Percentiles rank a stretch among this genome's conserved stretches.
These are phyloP conservation scores for Hyphodiscus sp. DNA, from an alignment of 2,329 filamentous ascomycete genomes.

Conservation along the genomic window DNA sequence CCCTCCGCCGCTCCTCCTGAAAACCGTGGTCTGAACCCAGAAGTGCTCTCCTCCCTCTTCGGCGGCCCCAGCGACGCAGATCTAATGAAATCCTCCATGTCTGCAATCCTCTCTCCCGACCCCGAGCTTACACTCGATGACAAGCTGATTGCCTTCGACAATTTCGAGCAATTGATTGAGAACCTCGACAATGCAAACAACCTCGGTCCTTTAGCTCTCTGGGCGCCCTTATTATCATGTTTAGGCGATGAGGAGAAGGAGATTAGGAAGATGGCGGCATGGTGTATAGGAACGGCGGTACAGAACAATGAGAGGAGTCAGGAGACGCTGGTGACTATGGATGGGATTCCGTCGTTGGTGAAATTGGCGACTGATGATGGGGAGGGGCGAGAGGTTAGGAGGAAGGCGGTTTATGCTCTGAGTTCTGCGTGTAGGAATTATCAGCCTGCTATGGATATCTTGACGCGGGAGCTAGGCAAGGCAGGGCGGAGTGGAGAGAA, in stretches of 20 bases:
- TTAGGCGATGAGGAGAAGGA: slow-evolving; percentile 64
- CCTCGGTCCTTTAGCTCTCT: slow-evolving; percentile 69
- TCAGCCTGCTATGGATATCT: slow-evolving; percentile 69
- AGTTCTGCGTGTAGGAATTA: slow-evolving; percentile 85
- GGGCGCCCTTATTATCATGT: slow-evolving; percentile 70
- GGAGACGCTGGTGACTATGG: slow-evolving; percentile 57
- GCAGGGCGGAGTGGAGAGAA: slow-evolving; percentile 43
- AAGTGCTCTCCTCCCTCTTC: slow-evolving; percentile 66
- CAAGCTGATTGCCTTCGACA: slow-evolving; percentile 83
- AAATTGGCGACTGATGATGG: slow-evolving; percentile 55
- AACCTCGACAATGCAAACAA: slow-evolving; percentile 96
- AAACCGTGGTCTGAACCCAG: slow-evolving; percentile 51
- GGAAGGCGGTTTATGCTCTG: slow-evolving; percentile 85
- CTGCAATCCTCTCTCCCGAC: slow-evolving; percentile 57
- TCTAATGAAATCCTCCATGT: slow-evolving; percentile 82
- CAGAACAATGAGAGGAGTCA: slow-evolving; percentile 91
- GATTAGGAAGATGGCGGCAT: slow-evolving; percentile 79
- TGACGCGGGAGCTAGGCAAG: slow-evolving; percentile 55
- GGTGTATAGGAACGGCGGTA: slow-evolving; percentile 89
- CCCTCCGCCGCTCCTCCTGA: slow-evolving; percentile 21
- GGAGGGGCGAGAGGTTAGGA: slow-evolving; percentile 57
- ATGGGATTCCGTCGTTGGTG: slow-evolving; percentile 66
- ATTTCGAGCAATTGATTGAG: slow-evolving; percentile 90
- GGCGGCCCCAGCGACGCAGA: slow-evolving; percentile 87
- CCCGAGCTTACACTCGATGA: slow-evolving; percentile 63